Base-by-base conservation (phyloP, 768 basidiomycete species). In the Russula sp. region DNA sequence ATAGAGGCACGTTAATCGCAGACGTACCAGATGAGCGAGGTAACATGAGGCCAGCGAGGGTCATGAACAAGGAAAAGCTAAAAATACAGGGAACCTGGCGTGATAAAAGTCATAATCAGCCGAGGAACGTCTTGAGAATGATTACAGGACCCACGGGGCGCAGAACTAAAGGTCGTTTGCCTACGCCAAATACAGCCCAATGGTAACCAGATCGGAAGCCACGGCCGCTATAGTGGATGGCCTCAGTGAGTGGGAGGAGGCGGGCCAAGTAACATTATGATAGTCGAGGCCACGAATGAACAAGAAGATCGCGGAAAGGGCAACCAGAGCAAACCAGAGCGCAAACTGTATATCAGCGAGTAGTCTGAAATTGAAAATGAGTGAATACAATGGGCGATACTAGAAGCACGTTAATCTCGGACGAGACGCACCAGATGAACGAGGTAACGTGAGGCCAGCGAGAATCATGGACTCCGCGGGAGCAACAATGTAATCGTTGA, bases 21-120 rank as follows among this genome's bases (percentile, higher is more conserved):
- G 46, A 79, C 89, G 50, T 72, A 94, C 94, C 89, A 56, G 93
- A 93, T 20, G 89, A 83, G 42, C 94, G 84, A 42, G 95, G 94
- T 11, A 98, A 77, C 10, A 92, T 91, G 62, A 95, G 75, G 2
- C 91, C 90, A 51, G 93, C 88, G 70, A 87, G 83, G 53, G 96
- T 85, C 89, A 96, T 92, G 71, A 94, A 92, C 59, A 92, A 62
- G 0, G 93, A 88, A 73, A 93, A 92, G 10, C 79, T 86, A 16
- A 91, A 78, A 49, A 89, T 76, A 63, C 90, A 89, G 36, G 97
- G 96, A 76, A 93, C 85, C 95, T 98, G 69, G 13, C 20, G 48
- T 44, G 28, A 46, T 11, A 36, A 59, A 9, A 34, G 42, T 24
- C 22, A 26, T 59, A 36, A 62, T 59, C 38, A 59, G 26, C 61